Base-by-base conservation (phyloP, 176 grass and related monocot genomes). In the Phoenix roebelenii region DNA sequence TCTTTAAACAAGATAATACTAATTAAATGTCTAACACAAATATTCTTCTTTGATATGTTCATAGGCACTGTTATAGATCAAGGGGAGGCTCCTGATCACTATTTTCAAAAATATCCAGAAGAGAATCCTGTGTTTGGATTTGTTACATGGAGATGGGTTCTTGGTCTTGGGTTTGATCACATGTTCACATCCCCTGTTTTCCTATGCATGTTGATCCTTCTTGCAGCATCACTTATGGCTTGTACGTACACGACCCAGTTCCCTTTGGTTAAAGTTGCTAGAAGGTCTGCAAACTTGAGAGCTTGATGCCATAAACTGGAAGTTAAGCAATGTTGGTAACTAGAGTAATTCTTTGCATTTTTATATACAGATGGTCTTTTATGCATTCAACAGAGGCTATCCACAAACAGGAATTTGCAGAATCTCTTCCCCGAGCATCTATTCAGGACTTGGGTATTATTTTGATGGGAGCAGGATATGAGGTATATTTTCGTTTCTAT, bases 151-250 rank as follows among this genome's bases (percentile, higher is more conserved):
- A 88, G 75, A 83, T 97, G 92, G 92, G 84, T 97, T 39, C 76
- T 97, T 48, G 72, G 76, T 24, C 92, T 83, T 22, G 92, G 92
- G 18, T 97, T 97, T 63, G 92, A 91, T 73, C 92, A 97, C 80
- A 97, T 97, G 92, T 97, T 87, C 68, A 84, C 80, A 6, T 91
- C 87, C 23, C 92, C 92, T 24, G 73, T 97, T 53, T 97, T 97
- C 70, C 70, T 97, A 24, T 87, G 87, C 58, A 58, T 97, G 69
- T 63, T 91, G 51, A 72, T 75, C 12, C 84, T 97, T 32, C 92
- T 97, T 55, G 92, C 87, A 1, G 52, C 75, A 5, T 97, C 87
- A 16, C 81, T 97, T 0, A 97, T 97, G 92, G 87, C 92, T 17
- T 97, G 92, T 80, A 97, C 84, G 29, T 97, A 88, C 75, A 91